Evolutionary conservation across 2,329 filamentous ascomycete genomes (phyloP), one percentile per base, ranked within the genome.

Genomic region (Stagonosporopsis chrysanthemi): DNA sequence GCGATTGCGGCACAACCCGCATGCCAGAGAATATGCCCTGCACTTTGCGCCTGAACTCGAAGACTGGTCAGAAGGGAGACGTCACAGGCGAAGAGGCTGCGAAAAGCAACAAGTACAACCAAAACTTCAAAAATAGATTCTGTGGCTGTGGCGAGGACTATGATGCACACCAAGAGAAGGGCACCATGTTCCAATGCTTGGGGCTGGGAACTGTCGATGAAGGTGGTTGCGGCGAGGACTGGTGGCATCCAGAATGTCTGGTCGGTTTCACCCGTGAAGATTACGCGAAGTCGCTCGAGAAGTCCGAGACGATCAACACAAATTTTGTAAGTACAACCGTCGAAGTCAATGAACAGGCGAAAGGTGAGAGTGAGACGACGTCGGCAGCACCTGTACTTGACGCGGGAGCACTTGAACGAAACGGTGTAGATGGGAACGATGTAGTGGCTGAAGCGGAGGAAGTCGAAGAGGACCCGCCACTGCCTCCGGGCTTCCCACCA

Each of bases 151-250:
- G 86, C 28, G 89, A 93, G 69, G 87, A 93, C 58, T 99, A 99
- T 73, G 90, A 97, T 73, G 87, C 94, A 0, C 86, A 94, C 44
- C 83, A 90, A 72, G 92, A 99, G 74, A 96, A 94, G 67, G 94
- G 94, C 0, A 98, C 93, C 36, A 99, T 99, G 95, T 99, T 96
- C 67, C 95, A 99, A 76, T 99, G 95, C 72, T 77, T 98, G 2
- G 94, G 94, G 0, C 80, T 98, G 0, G 92, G 92, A 0, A 89
- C 87, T 0, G 83, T 85, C 12, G 90, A 94, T 64, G 88, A 89
- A 1, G 93, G 93, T 15, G 94, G 93, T 4, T 98, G 94, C 77
- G 94, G 94, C 12, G 94, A 98, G 78, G 94, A 98, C 72, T 98
- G 94, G 94, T 98, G 92, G 84, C 94, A 98, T 78, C 92, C 94